phyloP scores from a whole-genome alignment of 2,329 filamentous ascomycete genomes.

The Dothideomycetes sp. region DNA sequence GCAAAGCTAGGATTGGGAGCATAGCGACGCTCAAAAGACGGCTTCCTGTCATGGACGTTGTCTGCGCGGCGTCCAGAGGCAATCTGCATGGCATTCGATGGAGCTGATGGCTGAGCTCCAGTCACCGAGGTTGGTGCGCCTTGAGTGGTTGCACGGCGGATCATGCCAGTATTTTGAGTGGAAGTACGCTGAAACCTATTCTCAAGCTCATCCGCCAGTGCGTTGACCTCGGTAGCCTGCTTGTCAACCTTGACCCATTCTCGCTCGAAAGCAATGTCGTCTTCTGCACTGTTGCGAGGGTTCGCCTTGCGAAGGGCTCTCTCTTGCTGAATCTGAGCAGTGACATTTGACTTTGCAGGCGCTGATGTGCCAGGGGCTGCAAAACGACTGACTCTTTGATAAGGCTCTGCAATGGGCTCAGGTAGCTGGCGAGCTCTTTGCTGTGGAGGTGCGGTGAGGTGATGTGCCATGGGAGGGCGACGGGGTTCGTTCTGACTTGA shows the following conservation, averaged over 20 bases:
- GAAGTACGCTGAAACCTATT: conserved; percentile 28
- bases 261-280: conserved; percentile 81
- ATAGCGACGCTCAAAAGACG: conserved; percentile 74
- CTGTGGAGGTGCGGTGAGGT: conserved; percentile 9
- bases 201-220: conserved; percentile 88
- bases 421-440: conserved; percentile 1
- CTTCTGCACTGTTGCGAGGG: conserved; percentile 56
- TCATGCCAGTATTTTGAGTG: conserved; percentile 40
- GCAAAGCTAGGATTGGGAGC: conserved; percentile 63
- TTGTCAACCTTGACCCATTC: conserved; percentile 97
- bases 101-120: conserved; percentile 53
- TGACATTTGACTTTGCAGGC: conserved; percentile 14
- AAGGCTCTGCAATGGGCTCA: not conserved
- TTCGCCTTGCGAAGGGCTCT: conserved; percentile 15
- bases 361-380: conserved; percentile 9
- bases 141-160: conserved; percentile 69
- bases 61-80: conserved; percentile 55
- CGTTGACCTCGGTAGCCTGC: conserved; percentile 89
- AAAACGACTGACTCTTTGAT: conserved; percentile 3
- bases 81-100: conserved; percentile 66
- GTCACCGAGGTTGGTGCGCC: conserved; percentile 57
- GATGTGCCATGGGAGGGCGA: conserved; percentile 7
- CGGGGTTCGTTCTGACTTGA: not conserved
- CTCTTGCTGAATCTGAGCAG: conserved; percentile 32
- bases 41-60: conserved; percentile 55